Evolutionary conservation across 805 yeast genomes (phyloP).

Genomic region (Candida peoriensis): DNA sequence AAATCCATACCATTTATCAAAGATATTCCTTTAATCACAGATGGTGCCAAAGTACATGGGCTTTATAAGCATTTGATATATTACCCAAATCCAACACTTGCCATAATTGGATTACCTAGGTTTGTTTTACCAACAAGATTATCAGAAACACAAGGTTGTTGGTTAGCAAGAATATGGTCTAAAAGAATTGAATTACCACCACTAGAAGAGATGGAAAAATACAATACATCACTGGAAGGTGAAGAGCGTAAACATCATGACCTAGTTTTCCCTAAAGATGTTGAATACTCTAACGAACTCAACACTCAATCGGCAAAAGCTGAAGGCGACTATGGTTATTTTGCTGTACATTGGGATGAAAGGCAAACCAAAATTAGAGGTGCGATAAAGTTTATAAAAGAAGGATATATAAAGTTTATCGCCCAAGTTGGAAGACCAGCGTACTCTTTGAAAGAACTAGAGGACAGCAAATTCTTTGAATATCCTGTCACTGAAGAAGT

Average conservation of each 20-base stretch:
- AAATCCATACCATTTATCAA: constrained; percentile 61
- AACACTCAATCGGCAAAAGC: constrained; percentile 32
- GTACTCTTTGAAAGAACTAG: constrained; percentile 32
- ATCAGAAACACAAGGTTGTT: constrained; percentile 60
- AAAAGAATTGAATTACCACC: constrained; percentile 50
- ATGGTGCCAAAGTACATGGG: constrained; percentile 44
- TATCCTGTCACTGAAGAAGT: constrained; percentile 18
- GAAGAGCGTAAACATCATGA: constrained; percentile 46
- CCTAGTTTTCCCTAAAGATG: constrained; percentile 52
- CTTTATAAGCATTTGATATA: constrained; percentile 58
- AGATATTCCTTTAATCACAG: constrained; percentile 30
- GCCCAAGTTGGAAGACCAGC: constrained; percentile 36
- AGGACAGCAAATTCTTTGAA: constrained; percentile 31
- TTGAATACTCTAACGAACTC: constrained; percentile 48
- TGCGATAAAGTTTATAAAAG: constrained; percentile 39
- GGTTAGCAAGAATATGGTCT: constrained; percentile 57
- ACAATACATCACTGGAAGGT: constrained; percentile 42
- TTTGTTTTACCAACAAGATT: constrained; percentile 59
- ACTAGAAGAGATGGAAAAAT: constrained; percentile 38
- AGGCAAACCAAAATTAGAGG: constrained; percentile 39
- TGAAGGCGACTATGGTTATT: constrained; percentile 37
- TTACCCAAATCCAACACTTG: constrained; percentile 56
- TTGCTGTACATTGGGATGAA: constrained; percentile 49
- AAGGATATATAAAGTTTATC: constrained; percentile 36
- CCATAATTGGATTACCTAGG: constrained; percentile 57